Evolutionary conservation across 2,329 filamentous ascomycete genomes (phyloP).

Genomic region (Xylariales sp.): DNA sequence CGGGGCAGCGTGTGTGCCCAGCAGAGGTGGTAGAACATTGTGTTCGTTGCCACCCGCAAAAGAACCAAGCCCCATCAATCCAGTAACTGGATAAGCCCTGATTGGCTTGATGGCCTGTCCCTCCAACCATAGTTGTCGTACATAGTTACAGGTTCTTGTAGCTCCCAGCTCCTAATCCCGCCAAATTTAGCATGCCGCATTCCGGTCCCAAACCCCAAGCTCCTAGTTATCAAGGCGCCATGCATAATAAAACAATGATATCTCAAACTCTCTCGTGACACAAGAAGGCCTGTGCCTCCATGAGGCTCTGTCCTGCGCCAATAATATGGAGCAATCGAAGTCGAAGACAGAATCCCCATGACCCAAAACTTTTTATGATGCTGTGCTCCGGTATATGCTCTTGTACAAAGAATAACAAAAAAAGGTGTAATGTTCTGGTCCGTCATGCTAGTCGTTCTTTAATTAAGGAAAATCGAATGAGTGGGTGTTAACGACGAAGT

Average conservation of each 20-base stretch:
- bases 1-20: conserved; percentile 26
- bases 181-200: conserved; percentile 36
- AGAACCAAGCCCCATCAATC: conserved; percentile 50
- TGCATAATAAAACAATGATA: conserved; percentile 49
- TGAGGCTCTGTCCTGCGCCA: conserved; percentile 47
- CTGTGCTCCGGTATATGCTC: conserved; percentile 63
- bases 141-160: conserved; percentile 26
- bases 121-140: conserved; percentile 23
- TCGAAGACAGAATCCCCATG: conserved; percentile 48
- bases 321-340: conserved; percentile 45
- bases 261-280: conserved; percentile 48
- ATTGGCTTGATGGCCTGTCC: conserved; percentile 36
- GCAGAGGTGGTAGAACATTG: conserved; percentile 39
- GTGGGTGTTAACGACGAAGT: conserved; percentile 41
- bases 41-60: conserved; percentile 39
- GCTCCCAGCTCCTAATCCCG: conserved; percentile 26
- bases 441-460: conserved; percentile 45
- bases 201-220: conserved; percentile 41
- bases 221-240: conserved; percentile 45
- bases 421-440: conserved; percentile 44
- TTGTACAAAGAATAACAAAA: conserved; percentile 57
- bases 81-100: conserved; percentile 43
- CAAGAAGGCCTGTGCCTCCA: conserved; percentile 44
- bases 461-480: conserved; percentile 45
- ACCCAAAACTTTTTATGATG: conserved; percentile 58